Percentiles rank a stretch among this genome's conserved stretches.
Evolutionary conservation across 352 stramenopile genomes (phyloP).

Genomic region (Stephanocyclus meneghinianus): DNA sequence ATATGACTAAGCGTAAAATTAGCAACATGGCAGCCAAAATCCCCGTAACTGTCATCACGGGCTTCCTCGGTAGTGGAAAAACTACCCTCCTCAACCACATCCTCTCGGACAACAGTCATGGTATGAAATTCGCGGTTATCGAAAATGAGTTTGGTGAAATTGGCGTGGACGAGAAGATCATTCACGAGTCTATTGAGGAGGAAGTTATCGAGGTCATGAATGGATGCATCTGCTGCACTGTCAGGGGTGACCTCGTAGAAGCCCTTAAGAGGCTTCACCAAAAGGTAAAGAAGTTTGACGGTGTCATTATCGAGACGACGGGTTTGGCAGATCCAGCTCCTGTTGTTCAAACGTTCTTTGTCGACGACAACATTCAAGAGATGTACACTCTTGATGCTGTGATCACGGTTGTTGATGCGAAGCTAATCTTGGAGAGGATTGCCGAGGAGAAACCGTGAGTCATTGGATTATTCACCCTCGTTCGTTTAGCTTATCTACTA

Average conservation of each 20-base stretch:
- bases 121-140: slow-evolving; percentile 91
- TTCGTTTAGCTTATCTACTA: slow-evolving; percentile 4
- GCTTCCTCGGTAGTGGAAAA: slow-evolving; percentile 77
- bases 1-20: slow-evolving; percentile 3
- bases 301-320: slow-evolving; percentile 91
- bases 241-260: slow-evolving; percentile 87
- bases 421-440: slow-evolving; percentile 88
- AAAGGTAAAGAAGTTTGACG: slow-evolving; percentile 39
- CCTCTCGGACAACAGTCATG: slow-evolving; percentile 86
- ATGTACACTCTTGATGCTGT: slow-evolving; percentile 92
- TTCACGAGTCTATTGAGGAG: slow-evolving; percentile 82
- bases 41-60: slow-evolving; percentile 37
- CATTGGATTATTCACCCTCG: not conserved
- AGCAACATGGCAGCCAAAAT: slow-evolving; percentile 9
- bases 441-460: slow-evolving; percentile 70
- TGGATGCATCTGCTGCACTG: slow-evolving; percentile 97
- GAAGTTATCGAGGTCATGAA: slow-evolving; percentile 94
- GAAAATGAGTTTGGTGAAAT: slow-evolving; percentile 99
- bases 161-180: slow-evolving; percentile 91
- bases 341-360: slow-evolving; percentile 94
- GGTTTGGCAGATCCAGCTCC: slow-evolving; percentile 84
- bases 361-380: slow-evolving; percentile 90
- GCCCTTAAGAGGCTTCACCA: slow-evolving; percentile 86
- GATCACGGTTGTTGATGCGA: slow-evolving; percentile 95
- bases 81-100: slow-evolving; percentile 94